phyloP scores from a whole-genome alignment of 768 basidiomycete genomes.

The Suillus cothurnatus region DNA sequence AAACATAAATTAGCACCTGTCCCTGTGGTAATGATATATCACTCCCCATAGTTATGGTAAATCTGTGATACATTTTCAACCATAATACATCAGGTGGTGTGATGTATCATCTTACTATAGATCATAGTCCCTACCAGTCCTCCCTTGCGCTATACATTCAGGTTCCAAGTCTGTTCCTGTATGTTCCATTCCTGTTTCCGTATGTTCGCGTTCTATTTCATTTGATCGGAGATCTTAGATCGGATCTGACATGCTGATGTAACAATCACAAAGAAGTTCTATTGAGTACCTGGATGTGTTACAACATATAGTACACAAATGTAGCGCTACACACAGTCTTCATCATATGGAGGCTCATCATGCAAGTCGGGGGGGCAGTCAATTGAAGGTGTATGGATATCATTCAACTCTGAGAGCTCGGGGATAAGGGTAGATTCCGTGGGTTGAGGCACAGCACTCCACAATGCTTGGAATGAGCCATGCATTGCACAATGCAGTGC shows the following conservation, averaged over 20 bases:
- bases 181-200: background rate
- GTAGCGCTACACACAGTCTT: background rate
- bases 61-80: background rate
- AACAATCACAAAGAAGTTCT: background rate
- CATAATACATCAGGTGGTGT: background rate
- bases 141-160: background rate
- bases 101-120: background rate
- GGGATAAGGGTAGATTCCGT: background rate
- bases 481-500: background rate
- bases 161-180: background rate
- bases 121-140: constrained; percentile 1
- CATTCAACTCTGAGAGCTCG: background rate
- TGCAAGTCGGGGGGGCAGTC: background rate
- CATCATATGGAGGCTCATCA: background rate
- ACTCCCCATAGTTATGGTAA: constrained; percentile 1
- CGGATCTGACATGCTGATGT: background rate
- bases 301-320: background rate
- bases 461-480: background rate
- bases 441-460: background rate
- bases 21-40: background rate
- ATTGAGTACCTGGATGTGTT: background rate
- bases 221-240: background rate
- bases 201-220: background rate
- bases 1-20: too few species aligned
- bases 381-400: background rate